phyloP scores from a whole-genome alignment of 257 asterid species.

The Solanum lignicaule region DNA sequence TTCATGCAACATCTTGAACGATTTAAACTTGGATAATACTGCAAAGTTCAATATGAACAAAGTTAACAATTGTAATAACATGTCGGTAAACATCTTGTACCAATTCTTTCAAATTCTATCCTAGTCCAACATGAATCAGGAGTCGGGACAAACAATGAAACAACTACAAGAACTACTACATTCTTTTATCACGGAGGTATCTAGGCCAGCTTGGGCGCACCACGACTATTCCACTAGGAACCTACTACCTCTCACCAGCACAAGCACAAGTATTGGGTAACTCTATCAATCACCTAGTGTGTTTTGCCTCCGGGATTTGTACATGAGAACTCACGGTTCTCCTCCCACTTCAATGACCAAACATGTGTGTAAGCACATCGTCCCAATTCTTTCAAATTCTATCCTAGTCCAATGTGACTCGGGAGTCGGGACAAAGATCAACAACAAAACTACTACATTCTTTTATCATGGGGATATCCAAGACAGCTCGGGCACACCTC shows the following conservation, averaged over 20 bases:
- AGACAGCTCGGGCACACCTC: background rate
- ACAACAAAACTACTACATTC: background rate
- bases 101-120: background rate
- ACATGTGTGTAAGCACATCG: background rate
- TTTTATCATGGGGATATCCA: background rate
- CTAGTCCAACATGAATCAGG: background rate
- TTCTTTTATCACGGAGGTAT: background rate
- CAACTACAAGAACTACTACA: background rate
- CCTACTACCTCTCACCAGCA: background rate
- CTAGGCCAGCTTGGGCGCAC: background rate
- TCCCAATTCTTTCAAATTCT: background rate
- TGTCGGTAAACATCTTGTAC: background rate
- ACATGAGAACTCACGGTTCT: background rate
- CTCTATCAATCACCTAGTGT: background rate
- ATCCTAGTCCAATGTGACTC: background rate
- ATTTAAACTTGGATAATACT: constrained; percentile 97
- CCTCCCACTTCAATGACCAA: background rate
- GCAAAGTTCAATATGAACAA: constrained; percentile 23
- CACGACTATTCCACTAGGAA: background rate
- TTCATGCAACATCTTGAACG: constrained; percentile 96
- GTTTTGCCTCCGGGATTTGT: background rate
- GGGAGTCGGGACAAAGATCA: background rate
- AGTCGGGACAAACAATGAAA: background rate
- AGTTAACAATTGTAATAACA: background rate
- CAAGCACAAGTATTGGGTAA: background rate